phyloP scores from a whole-genome alignment of 2,329 filamentous ascomycete species.

The Ophiostoma ips region DNA sequence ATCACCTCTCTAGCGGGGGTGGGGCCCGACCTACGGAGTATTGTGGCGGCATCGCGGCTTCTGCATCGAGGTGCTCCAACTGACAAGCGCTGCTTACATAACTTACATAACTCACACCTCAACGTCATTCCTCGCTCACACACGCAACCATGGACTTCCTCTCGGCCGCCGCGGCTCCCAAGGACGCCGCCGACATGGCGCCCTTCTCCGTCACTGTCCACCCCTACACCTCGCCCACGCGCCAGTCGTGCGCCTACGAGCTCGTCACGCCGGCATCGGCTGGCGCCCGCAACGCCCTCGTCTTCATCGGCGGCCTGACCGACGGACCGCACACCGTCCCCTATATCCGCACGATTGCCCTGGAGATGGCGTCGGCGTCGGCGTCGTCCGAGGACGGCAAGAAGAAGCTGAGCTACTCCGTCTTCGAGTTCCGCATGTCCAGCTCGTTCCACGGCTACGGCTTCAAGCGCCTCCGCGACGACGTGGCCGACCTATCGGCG shows the following conservation, averaged over 20 bases:
- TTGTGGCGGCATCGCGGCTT: background rate
- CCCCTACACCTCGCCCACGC: constrained; percentile 16
- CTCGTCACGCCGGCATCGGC: constrained; percentile 10
- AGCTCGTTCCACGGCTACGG: constrained; percentile 42
- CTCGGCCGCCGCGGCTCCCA: background rate
- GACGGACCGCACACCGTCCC: constrained; percentile 54
- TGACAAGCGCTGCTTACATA: background rate
- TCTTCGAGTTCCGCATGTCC: constrained; percentile 42
- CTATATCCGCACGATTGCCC: constrained; percentile 37
- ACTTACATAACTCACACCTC: too few species aligned
- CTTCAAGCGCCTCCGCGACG: constrained; percentile 33
- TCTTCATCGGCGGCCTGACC: constrained; percentile 57
- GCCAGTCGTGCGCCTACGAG: constrained; percentile 16
- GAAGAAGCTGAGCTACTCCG: constrained; percentile 29
- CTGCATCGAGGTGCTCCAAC: too few species aligned
- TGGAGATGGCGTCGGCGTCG: constrained; percentile 25
- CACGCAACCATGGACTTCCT: background rate
- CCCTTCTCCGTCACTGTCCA: constrained; percentile 17
- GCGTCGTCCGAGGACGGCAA: constrained; percentile 16
- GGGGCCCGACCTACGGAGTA: background rate
- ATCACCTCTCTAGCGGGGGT: background rate
- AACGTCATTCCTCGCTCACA: background rate
- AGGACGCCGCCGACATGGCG: background rate
- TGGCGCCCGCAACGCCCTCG: constrained; percentile 37
- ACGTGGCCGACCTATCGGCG: constrained; percentile 38